Evolutionary conservation across 2,329 filamentous ascomycete genomes (phyloP).

Genomic region (Acrocalymma vagum): DNA sequence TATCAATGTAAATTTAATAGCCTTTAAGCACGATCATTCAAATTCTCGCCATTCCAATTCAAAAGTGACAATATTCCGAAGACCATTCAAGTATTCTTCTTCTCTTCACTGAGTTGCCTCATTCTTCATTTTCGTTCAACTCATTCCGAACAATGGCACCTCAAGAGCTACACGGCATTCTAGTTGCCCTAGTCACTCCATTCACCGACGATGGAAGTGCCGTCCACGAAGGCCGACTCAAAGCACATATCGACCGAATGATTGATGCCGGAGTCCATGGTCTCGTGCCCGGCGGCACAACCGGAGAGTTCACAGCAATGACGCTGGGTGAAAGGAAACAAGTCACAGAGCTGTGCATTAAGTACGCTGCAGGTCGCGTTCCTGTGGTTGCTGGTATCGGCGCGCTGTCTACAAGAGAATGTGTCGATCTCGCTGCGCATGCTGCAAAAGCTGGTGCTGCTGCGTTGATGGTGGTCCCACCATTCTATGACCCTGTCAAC

Average conservation of each 20-base stretch:
- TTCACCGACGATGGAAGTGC: conserved; percentile 53
- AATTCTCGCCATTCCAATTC: too few relatives aligned
- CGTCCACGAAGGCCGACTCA: conserved; percentile 51
- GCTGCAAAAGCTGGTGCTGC: conserved; percentile 51
- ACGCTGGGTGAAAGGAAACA: conserved; percentile 56
- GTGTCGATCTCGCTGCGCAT: conserved; percentile 53
- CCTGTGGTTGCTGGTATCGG: conserved; percentile 56
- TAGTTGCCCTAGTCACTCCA: conserved; percentile 60
- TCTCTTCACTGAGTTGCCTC: too few relatives aligned
- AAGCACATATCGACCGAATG: conserved; percentile 57
- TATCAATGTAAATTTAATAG: too few relatives aligned
- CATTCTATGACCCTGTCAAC: conserved; percentile 58
- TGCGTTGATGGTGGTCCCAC: conserved; percentile 60
- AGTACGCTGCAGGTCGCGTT: conserved; percentile 50
- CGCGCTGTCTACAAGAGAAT: conserved; percentile 52
- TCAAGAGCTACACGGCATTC: conserved; percentile 49
- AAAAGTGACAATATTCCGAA: too few relatives aligned
- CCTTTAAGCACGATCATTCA: too few relatives aligned
- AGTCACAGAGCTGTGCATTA: conserved; percentile 49
- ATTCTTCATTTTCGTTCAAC: too few relatives aligned
- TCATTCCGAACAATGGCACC: conserved; percentile 20
- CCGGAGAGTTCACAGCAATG: conserved; percentile 60
- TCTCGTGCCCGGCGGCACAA: conserved; percentile 60
- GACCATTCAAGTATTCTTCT: too few relatives aligned
- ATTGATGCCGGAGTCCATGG: conserved; percentile 58